phyloP scores from a whole-genome alignment of 176 grass and related monocot genomes.

The Poa pratensis region DNA sequence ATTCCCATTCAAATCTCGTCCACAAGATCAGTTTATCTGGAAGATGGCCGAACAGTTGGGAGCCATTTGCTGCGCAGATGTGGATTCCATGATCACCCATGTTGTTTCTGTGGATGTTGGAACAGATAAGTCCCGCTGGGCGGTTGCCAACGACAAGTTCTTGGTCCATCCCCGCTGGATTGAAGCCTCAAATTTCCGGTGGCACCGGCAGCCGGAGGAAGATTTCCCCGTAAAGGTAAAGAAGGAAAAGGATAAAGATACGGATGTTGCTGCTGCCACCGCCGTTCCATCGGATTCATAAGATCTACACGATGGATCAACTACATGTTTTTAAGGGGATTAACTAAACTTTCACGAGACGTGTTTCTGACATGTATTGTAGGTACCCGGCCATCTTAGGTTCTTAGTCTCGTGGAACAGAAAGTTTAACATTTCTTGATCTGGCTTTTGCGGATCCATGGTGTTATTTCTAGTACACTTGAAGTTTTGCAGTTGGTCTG shows the following conservation, averaged over 20 bases:
- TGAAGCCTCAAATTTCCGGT: conserved; percentile 69
- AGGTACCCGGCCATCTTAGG: background rate
- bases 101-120: conserved; percentile 61
- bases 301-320: background rate
- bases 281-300: background rate
- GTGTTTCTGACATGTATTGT: background rate
- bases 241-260: conserved; percentile 23
- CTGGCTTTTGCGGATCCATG: background rate
- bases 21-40: conserved; percentile 71
- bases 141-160: conserved; percentile 64
- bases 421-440: background rate
- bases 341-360: background rate
- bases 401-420: background rate
- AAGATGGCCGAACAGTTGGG: conserved; percentile 82
- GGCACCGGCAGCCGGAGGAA: conserved; percentile 65
- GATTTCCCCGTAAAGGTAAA: conserved; percentile 58
- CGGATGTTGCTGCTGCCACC: background rate
- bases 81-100: conserved; percentile 70
- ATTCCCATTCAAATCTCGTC: conserved; percentile 47
- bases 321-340: background rate
- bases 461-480: background rate
- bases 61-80: conserved; percentile 58
- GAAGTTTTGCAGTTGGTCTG: conserved; percentile 8
- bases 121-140: conserved; percentile 74
- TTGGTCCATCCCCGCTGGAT: conserved; percentile 79